Conservation (phyloP, 2,329 filamentous ascomycete species). For the Epichloe bromicola region DNA sequence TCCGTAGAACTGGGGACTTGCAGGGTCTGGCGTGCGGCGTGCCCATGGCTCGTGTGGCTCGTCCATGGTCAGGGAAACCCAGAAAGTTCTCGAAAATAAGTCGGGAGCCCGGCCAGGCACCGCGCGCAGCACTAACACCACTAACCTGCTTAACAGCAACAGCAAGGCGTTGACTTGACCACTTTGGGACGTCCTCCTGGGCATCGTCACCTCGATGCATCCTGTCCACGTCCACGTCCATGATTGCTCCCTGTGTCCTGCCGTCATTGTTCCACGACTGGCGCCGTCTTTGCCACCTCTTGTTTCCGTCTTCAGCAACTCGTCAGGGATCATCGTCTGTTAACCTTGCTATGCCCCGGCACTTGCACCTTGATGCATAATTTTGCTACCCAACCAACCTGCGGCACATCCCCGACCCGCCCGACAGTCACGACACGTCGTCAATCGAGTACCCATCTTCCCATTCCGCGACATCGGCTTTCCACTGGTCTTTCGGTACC, state of each 20-base stretch:
- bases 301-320: constrained; percentile 2
- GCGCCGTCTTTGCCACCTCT: background rate
- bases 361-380: background rate
- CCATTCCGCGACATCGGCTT: background rate
- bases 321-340: constrained; percentile 12
- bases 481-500: background rate
- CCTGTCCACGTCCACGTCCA: background rate
- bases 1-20: too few species aligned
- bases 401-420: background rate
- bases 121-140: too few species aligned
- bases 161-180: too few species aligned
- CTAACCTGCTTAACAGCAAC: too few species aligned
- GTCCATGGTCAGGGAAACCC: too few species aligned
- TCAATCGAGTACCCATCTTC: background rate
- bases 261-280: background rate
- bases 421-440: background rate
- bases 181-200: too few species aligned
- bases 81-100: too few species aligned
- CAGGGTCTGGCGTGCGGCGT: too few species aligned
- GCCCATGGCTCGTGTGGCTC: too few species aligned
- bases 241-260: background rate
- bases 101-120: too few species aligned
- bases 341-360: background rate
- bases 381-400: constrained; percentile 4
- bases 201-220: too few species aligned